These are phyloP conservation scores for Penicillium paxilli DNA, from an alignment of 495 filamentous ascomycete genomes.

Conservation along the genomic window DNA sequence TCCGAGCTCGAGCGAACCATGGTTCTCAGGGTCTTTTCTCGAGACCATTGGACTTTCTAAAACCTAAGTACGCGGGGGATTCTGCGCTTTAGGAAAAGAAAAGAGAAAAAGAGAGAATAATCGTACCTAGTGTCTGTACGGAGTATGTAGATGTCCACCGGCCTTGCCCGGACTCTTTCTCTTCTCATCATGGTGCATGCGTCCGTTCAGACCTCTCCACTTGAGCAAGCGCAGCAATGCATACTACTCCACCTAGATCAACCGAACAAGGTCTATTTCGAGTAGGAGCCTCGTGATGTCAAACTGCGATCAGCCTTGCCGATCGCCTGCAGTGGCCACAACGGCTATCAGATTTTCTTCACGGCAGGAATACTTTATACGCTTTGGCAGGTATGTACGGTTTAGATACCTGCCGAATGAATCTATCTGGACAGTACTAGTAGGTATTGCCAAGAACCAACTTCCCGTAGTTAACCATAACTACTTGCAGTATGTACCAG, in stretches of 20 bases:
- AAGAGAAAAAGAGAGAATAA: not conserved
- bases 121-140: not conserved
- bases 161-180: not conserved
- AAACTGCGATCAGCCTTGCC: constrained; percentile 20
- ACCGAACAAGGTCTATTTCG: not conserved
- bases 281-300: constrained; percentile 11
- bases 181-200: not conserved
- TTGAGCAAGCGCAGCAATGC: not conserved
- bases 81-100: constrained; percentile 3
- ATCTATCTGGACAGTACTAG: too few species aligned
- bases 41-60: not conserved
- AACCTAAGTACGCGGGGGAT: constrained; percentile 9
- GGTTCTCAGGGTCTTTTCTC: constrained; percentile 3
- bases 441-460: too few species aligned
- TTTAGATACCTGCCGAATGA: too few species aligned
- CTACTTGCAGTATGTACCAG: too few species aligned
- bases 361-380: constrained; percentile 3
- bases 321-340: constrained; percentile 21
- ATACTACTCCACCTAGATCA: not conserved
- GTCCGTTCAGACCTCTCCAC: not conserved
- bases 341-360: constrained; percentile 10
- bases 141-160: not conserved
- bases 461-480: too few species aligned
- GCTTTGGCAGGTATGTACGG: not conserved
- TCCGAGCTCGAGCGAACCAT: constrained; percentile 18